Percentiles rank a stretch among this genome's conserved stretches.
These are phyloP conservation scores for Aspergillus amoenus DNA, from an alignment of 2,329 filamentous ascomycete species.

Conservation along the genomic window DNA sequence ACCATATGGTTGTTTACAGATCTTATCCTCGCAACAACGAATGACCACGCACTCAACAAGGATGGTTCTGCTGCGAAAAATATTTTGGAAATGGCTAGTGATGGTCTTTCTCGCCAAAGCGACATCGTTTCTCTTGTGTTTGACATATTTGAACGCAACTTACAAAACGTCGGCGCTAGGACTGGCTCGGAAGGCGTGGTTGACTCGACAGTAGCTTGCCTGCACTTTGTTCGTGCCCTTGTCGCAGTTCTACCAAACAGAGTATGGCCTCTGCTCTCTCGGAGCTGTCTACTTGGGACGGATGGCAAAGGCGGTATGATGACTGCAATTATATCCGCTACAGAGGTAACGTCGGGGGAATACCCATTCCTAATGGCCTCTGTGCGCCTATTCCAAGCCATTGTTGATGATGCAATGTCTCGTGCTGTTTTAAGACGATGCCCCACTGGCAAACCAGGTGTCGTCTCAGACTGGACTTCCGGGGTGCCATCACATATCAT, in stretches of 20 bases:
- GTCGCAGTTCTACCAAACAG: slow-evolving; percentile 72
- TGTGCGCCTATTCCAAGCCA: slow-evolving; percentile 68
- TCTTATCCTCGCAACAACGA: slow-evolving; percentile 55
- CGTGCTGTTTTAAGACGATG: slow-evolving; percentile 48
- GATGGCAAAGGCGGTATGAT: slow-evolving; percentile 76
- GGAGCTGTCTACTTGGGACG: slow-evolving; percentile 75
- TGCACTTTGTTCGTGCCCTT: slow-evolving; percentile 76
- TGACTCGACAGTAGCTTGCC: slow-evolving; percentile 69
- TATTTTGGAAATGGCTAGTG: slow-evolving; percentile 52
- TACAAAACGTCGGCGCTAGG: slow-evolving; percentile 52
- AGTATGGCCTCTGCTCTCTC: slow-evolving; percentile 85
- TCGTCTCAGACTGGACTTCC: slow-evolving; percentile 55
- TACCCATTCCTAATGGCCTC: slow-evolving; percentile 77
- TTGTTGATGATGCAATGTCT: slow-evolving; percentile 72
- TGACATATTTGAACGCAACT: slow-evolving; percentile 75
- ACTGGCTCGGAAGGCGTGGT: slow-evolving; percentile 64
- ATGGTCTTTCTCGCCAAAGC: slow-evolving; percentile 45
- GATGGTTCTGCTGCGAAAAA: slow-evolving; percentile 40
- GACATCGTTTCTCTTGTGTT: slow-evolving; percentile 82
- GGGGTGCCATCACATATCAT: slow-evolving; percentile 78
- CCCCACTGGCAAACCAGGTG: slow-evolving; percentile 32
- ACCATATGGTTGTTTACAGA: slow-evolving; percentile 72
- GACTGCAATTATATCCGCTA: slow-evolving; percentile 73
- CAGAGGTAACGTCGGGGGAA: slow-evolving; percentile 73
- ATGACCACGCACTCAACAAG: slow-evolving; percentile 26